Evolutionary conservation across 257 asterid genomes (phyloP).

Genomic region (Plantago ovata): DNA sequence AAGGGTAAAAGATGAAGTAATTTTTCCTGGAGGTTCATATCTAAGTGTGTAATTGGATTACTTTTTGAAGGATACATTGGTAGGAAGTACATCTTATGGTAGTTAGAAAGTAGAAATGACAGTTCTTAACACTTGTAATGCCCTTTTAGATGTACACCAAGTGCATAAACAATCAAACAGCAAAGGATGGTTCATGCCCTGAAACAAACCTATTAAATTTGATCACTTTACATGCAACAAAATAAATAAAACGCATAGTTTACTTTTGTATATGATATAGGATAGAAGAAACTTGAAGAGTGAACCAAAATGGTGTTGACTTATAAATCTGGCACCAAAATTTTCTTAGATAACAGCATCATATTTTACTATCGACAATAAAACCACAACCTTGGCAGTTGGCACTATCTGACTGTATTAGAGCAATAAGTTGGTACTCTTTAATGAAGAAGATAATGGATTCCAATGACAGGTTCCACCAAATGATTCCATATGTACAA

Average conservation of each 20-base stretch:
- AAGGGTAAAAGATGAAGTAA: not conserved
- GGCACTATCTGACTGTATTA: too few relatives aligned
- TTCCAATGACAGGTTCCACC: too few relatives aligned
- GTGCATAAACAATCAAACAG: constrained; percentile 1
- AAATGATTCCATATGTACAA: constrained; percentile 1
- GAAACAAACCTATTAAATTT: constrained; percentile 2
- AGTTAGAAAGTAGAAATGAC: not conserved
- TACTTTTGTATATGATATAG: too few relatives aligned
- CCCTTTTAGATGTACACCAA: not conserved
- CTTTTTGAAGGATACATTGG: not conserved
- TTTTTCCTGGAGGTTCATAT: not conserved
- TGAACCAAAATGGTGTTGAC: too few relatives aligned
- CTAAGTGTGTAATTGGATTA: not conserved
- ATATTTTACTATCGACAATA: not conserved
- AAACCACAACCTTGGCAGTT: too few relatives aligned
- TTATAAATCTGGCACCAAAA: not conserved
- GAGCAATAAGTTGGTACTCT: not conserved
- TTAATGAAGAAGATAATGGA: not conserved
- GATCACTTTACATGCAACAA: too few relatives aligned
- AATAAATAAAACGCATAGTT: too few relatives aligned
- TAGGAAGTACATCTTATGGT: constrained; percentile 7
- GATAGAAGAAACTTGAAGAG: too few relatives aligned
- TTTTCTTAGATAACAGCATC: not conserved
- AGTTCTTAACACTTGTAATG: not conserved
- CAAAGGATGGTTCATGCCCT: not conserved